Conservation (phyloP, 306 rosid genomes). For the Cicer arietinum region DNA sequence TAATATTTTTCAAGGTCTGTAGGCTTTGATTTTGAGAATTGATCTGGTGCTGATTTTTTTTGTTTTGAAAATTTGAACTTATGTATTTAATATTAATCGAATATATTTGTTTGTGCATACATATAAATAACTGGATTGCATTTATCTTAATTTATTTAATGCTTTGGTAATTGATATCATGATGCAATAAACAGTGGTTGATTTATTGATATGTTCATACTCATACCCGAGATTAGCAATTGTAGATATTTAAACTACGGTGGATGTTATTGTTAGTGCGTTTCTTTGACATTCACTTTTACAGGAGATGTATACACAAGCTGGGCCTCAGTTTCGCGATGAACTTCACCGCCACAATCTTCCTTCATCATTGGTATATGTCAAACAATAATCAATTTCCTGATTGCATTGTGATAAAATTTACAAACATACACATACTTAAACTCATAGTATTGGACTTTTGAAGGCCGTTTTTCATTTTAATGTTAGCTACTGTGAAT, state of each 20-base stretch:
- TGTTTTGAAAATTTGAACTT: slow-evolving; percentile 22
- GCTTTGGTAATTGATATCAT: slow-evolving; percentile 34
- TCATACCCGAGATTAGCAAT: slow-evolving; percentile 26
- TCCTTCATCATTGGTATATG: slow-evolving; percentile 80
- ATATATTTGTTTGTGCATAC: background rate
- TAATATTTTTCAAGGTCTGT: slow-evolving; percentile 23
- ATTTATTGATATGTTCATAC: slow-evolving; percentile 34
- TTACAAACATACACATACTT: slow-evolving; percentile 9
- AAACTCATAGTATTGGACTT: background rate
- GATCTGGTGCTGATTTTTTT: slow-evolving; percentile 8
- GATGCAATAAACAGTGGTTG: slow-evolving; percentile 25
- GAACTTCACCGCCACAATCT: slow-evolving; percentile 95
- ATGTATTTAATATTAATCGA: background rate
- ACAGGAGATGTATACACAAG: slow-evolving; percentile 98
- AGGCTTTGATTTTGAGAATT: slow-evolving; percentile 35
- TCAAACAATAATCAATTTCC: slow-evolving; percentile 31
- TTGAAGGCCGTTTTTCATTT: slow-evolving; percentile 30
- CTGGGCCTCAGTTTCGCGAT: slow-evolving; percentile 95
- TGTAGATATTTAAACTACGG: slow-evolving; percentile 13
- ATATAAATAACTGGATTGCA: slow-evolving; percentile 7
- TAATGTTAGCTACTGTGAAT: slow-evolving; percentile 19
- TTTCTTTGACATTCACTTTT: slow-evolving; percentile 39
- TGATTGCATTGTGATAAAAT: slow-evolving; percentile 22
- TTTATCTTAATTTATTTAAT: slow-evolving; percentile 32
- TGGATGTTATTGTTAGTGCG: slow-evolving; percentile 10